These are phyloP conservation scores for Medicago lupulina DNA, from an alignment of 306 rosid species.

Conservation along the genomic window DNA sequence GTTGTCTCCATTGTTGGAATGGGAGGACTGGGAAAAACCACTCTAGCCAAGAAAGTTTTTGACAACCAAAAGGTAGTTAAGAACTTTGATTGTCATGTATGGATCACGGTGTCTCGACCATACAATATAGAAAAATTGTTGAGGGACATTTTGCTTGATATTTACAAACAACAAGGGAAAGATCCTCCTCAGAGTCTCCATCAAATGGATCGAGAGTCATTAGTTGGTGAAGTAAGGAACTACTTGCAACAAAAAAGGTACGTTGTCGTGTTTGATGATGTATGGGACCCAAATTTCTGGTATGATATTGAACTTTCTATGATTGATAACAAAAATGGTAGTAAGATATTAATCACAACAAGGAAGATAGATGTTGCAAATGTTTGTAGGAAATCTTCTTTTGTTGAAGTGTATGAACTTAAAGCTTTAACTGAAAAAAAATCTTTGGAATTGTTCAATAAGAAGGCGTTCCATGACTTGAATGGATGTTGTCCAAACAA, in stretches of 20 bases:
- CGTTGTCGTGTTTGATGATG: neutral
- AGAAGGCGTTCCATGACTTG: neutral
- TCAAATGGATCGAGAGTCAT: neutral
- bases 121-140: neutral
- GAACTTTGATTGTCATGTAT: neutral
- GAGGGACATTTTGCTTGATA: neutral
- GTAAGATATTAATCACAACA: neutral
- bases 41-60: neutral
- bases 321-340: neutral
- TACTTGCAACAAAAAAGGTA: neutral
- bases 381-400: neutral
- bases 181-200: neutral
- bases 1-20: conserved; percentile 2
- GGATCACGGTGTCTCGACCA: neutral
- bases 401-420: neutral
- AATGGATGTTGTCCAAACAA: neutral
- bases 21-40: neutral
- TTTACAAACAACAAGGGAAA: neutral
- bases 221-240: neutral
- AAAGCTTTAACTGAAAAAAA: neutral
- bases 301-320: neutral
- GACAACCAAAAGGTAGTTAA: neutral
- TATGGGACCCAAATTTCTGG: neutral
- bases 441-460: neutral
- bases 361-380: neutral